Base-by-base conservation (phyloP, 2,329 filamentous ascomycete genomes). In the Tolypocladium tundrense region DNA sequence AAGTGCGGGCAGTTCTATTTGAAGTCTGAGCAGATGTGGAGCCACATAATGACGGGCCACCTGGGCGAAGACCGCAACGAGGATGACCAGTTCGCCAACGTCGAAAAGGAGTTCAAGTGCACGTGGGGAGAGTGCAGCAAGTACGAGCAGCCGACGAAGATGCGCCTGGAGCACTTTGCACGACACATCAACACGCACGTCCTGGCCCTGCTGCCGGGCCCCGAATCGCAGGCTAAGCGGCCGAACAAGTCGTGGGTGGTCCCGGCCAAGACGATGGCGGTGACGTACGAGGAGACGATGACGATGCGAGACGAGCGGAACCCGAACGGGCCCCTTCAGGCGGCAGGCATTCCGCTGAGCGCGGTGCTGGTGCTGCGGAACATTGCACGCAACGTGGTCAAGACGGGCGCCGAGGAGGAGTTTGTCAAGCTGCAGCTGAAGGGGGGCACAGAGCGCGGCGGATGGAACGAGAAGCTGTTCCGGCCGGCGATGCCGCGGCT, bases 321-420 rank as follows among this genome's bases (percentile, higher is more conserved):
- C 61, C 79, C 80, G 13, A 81, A 84, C 60, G 77, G 77, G 10
- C 73, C 79, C 6, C 75, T 79, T 2, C 82, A 91, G 66, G 86
- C 89, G 2, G 87, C 87, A 1, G 90, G 90, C 6, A 86, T 93
- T 41, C 88, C 90, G n/a, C 78, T 93, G 8, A 89, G 87, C 57
- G 87, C 88, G 2, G 86, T 88, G 16, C 77, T 93, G 35, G 88
- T 94, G 41, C 78, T 94, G 52, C 83, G 90, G 37, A 94, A 94
- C 68, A 83, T 94, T 60, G 89, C 89, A 14, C 80, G 79, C 62
- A 88, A 87, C 65, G 75, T 85, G 21, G 73, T 79, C 65, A 86
- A 85, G 75, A 85, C 82, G 10, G 79, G 82, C 55, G 76, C 79
- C 1, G 79, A 86, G 65, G 81, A 84, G 63, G 75, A 76, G 65